Percentiles rank a stretch among this genome's conserved stretches.
phyloP scores from a whole-genome alignment of 2,329 filamentous ascomycete genomes.

The Amauroascus niger region DNA sequence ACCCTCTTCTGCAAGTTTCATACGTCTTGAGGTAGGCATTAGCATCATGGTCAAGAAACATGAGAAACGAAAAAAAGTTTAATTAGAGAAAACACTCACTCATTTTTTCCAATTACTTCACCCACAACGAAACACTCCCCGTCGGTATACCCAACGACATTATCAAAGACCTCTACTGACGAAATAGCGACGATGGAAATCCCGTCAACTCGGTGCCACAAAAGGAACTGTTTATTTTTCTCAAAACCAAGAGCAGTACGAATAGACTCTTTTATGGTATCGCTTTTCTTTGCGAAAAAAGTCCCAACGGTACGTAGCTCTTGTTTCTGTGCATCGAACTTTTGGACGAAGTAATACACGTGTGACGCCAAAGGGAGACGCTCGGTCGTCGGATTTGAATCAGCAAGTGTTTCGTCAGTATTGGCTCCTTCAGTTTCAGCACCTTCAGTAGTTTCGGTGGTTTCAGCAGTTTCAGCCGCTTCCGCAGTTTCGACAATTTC shows the following conservation, averaged over 20 bases:
- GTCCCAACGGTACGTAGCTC: conserved; percentile 33
- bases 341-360: conserved; percentile 42
- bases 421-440: background rate
- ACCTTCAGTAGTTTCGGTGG: too few relatives aligned
- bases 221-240: conserved; percentile 32
- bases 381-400: background rate
- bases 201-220: conserved; percentile 37
- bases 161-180: conserved; percentile 29
- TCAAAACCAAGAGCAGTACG: conserved; percentile 32
- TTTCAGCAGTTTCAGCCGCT: too few relatives aligned
- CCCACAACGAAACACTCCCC: conserved; percentile 36
- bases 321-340: conserved; percentile 44
- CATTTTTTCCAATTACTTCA: conserved; percentile 32
- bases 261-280: conserved; percentile 34
- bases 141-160: conserved; percentile 25
- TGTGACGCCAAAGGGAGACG: conserved; percentile 19
- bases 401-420: background rate
- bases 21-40: conserved; percentile 22
- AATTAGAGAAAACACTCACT: conserved; percentile 24
- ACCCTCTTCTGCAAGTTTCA: conserved; percentile 27
- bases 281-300: conserved; percentile 34
- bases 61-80: background rate
- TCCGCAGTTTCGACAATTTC: too few relatives aligned
- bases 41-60: conserved; percentile 2
- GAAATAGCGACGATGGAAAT: conserved; percentile 29